These are phyloP conservation scores for Phytophthora ramorum DNA, from an alignment of 352 stramenopile species.

Conservation along the genomic window DNA sequence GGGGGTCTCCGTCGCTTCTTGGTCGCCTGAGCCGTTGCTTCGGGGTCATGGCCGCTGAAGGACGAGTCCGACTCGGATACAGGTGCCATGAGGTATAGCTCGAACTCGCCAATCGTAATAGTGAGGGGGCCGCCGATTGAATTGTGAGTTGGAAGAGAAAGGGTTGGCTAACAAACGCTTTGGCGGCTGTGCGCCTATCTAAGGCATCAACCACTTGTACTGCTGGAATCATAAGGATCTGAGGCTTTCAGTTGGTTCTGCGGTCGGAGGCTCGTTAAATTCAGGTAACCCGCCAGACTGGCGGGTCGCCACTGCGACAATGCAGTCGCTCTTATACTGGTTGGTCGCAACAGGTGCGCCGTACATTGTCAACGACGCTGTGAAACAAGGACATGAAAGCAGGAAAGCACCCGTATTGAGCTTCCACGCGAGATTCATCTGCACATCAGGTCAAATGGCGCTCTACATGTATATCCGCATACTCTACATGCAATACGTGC, in stretches of 20 bases:
- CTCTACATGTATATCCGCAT: background rate
- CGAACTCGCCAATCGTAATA: background rate
- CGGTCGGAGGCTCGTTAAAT: background rate
- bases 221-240: conserved; percentile 26
- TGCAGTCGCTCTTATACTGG: conserved; percentile 21
- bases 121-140: conserved; percentile 15
- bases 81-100: conserved; percentile 4
- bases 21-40: background rate
- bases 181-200: conserved; percentile 32
- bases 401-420: background rate
- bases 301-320: conserved; percentile 15
- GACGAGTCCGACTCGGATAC: background rate
- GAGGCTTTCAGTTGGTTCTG: conserved; percentile 22
- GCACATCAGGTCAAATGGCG: background rate
- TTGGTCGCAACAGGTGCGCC: background rate
- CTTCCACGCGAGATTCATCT: too few relatives aligned
- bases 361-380: conserved; percentile 9
- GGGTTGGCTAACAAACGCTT: conserved; percentile 25
- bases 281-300: background rate
- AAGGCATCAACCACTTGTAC: conserved; percentile 12
- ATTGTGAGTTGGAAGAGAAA: conserved; percentile 26
- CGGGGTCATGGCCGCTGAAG: conserved; percentile 4
- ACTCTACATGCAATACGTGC: background rate
- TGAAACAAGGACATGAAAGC: background rate
- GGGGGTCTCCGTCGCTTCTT: conserved; percentile 20